Evolutionary conservation across 2,329 filamentous ascomycete species (phyloP).

Genomic region (Colletotrichum musicola): DNA sequence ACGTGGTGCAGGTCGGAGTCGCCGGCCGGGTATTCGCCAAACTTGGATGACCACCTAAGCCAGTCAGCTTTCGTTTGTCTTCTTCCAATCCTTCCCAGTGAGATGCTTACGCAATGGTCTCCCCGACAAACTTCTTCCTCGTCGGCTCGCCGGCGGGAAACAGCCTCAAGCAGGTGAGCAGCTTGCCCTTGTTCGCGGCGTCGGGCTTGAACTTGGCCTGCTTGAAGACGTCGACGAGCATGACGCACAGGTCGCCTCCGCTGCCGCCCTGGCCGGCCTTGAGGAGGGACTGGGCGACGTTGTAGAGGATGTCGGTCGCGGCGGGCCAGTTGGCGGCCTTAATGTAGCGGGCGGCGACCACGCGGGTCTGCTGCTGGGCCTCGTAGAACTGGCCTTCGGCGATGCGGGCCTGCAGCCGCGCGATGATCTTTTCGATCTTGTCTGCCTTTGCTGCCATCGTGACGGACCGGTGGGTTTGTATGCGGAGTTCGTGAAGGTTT

Average conservation of each 20-base stretch:
- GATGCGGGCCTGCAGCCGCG: constrained; percentile 85
- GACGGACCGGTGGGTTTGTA: neutral
- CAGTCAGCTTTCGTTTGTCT: constrained; percentile 13
- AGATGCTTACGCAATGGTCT: constrained; percentile 77
- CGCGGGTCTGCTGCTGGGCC: constrained; percentile 97
- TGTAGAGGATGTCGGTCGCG: constrained; percentile 87
- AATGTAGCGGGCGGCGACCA: constrained; percentile 93
- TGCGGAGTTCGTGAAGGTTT: neutral
- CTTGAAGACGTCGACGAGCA: constrained; percentile 91
- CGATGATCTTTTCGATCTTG: constrained; percentile 70
- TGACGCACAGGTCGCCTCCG: constrained; percentile 88
- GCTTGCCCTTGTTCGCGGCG: constrained; percentile 77
- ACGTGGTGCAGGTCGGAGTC: constrained; percentile 97
- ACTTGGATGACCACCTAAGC: constrained; percentile 83
- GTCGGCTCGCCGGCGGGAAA: constrained; percentile 89
- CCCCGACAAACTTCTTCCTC: constrained; percentile 90
- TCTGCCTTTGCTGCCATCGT: constrained; percentile 44
- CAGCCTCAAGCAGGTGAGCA: constrained; percentile 83
- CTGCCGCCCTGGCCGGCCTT: constrained; percentile 94
- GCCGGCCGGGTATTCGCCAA: constrained; percentile 88
- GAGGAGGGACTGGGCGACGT: constrained; percentile 86
- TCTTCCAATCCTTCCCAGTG: neutral
- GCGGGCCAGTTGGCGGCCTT: constrained; percentile 87
- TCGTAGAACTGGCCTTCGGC: constrained; percentile 95
- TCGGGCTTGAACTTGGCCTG: constrained; percentile 86